A percentile compares a stretch with the other conserved stretches of the same genome.
These are phyloP conservation scores for Hypomyces perniciosus DNA, from an alignment of 2,329 filamentous ascomycete species.

Conservation along the genomic window DNA sequence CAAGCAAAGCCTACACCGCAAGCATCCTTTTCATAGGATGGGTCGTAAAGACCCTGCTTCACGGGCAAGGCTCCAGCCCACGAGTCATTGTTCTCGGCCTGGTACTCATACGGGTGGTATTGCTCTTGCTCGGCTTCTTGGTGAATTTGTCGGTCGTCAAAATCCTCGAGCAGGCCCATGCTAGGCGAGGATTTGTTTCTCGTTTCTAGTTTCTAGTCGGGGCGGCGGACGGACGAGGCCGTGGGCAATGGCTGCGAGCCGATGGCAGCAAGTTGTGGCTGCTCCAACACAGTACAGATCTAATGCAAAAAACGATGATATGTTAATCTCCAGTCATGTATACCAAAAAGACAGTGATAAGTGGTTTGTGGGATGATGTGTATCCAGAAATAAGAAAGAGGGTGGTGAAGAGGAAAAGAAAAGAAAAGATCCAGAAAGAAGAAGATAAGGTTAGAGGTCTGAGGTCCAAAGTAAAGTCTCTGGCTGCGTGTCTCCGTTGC, in stretches of 20 bases:
- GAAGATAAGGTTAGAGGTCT: neutral
- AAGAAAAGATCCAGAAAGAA: neutral
- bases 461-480: neutral
- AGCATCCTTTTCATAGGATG: conserved; percentile 94
- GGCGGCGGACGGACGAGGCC: neutral
- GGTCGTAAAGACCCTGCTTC: conserved; percentile 98
- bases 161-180: conserved; percentile 62
- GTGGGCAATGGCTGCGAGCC: neutral
- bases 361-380: neutral
- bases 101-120: conserved; percentile 75
- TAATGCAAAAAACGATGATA: neutral
- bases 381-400: neutral
- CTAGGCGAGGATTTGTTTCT: conserved; percentile 49
- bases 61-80: conserved; percentile 94
- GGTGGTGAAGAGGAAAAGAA: neutral
- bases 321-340: neutral
- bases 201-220: neutral
- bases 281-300: neutral
- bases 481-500: neutral
- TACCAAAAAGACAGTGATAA: neutral
- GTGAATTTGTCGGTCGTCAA: conserved; percentile 62
- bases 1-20: conserved; percentile 99
- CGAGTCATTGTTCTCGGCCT: conserved; percentile 75
- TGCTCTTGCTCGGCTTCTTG: conserved; percentile 53
- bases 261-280: conserved; percentile 6